Evolutionary conservation across 768 basidiomycete genomes (phyloP).

Genomic region (Ramaria sp.): DNA sequence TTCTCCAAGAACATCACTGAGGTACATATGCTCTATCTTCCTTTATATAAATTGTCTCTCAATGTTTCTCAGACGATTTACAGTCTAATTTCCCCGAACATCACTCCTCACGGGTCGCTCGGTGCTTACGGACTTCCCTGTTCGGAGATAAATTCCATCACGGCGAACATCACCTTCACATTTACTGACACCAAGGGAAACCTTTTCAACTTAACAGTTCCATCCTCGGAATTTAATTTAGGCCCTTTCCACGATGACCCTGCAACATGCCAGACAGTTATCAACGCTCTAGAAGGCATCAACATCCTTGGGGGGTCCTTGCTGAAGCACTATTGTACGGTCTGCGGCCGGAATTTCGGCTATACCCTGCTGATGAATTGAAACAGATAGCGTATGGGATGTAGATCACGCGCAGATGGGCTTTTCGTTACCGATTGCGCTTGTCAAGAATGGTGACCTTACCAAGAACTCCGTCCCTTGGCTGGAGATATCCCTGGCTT

Average conservation of each 20-base stretch:
- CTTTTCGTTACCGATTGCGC: constrained; percentile 20
- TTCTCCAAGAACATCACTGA: constrained; percentile 38
- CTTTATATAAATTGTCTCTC: background rate
- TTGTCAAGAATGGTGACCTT: background rate
- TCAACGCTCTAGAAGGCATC: constrained; percentile 46
- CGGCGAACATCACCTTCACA: constrained; percentile 39
- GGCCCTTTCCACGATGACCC: constrained; percentile 45
- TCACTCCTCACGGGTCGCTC: constrained; percentile 33
- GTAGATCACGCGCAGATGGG: constrained; percentile 37
- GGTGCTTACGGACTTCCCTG: constrained; percentile 49
- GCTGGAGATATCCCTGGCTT: background rate
- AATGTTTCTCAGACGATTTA: constrained; percentile 34
- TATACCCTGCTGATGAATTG: background rate
- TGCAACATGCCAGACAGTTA: constrained; percentile 41
- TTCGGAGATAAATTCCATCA: constrained; percentile 31
- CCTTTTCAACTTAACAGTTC: constrained; percentile 46
- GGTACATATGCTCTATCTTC: constrained; percentile 19
- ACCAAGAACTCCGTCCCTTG: background rate
- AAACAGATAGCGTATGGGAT: constrained; percentile 41
- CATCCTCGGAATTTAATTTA: constrained; percentile 43
- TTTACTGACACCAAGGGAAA: constrained; percentile 38
- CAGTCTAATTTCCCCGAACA: constrained; percentile 43
- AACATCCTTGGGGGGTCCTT: constrained; percentile 42
- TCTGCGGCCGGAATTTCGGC: background rate
- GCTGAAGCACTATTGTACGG: constrained; percentile 40